Percentiles rank a stretch among this genome's conserved stretches.
Conservation (phyloP, 1,284 basidiomycete genomes). For the Trametes polyzona region DNA sequence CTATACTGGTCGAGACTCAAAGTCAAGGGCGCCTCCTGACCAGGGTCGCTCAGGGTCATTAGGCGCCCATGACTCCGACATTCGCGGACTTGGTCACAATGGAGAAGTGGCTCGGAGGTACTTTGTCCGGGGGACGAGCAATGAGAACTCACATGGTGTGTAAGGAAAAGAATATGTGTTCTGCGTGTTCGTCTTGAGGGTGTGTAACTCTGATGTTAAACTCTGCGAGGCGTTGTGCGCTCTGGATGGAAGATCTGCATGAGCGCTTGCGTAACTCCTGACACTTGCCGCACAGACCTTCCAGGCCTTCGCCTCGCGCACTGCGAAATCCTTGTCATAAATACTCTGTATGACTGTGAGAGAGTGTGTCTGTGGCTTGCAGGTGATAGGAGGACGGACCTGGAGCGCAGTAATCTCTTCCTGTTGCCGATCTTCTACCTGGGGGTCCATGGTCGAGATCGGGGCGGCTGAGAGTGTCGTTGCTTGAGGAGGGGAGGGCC, state of each 20-base stretch:
- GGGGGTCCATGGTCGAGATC: conserved; percentile 60
- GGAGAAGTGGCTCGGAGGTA: background rate
- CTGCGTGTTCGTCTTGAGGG: conserved; percentile 55
- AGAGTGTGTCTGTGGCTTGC: too few relatives aligned
- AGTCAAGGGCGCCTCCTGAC: too few relatives aligned
- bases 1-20: too few relatives aligned
- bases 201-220: conserved; percentile 74
- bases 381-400: conserved; percentile 14
- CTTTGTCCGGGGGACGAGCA: background rate
- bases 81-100: background rate
- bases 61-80: conserved; percentile 3
- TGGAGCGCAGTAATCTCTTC: conserved; percentile 76
- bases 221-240: conserved; percentile 67
- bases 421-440: conserved; percentile 68
- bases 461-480: conserved; percentile 28
- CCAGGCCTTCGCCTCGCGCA: conserved; percentile 71
- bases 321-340: conserved; percentile 73
- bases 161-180: conserved; percentile 63
- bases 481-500: conserved; percentile 58
- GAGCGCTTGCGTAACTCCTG: conserved; percentile 4
- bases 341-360: conserved; percentile 50
- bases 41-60: too few relatives aligned
- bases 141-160: conserved; percentile 64
- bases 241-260: conserved; percentile 44
- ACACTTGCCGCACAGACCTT: conserved; percentile 53